Conservation (phyloP, 345 rosid species). For the Eucalyptus tenuipes region DNA sequence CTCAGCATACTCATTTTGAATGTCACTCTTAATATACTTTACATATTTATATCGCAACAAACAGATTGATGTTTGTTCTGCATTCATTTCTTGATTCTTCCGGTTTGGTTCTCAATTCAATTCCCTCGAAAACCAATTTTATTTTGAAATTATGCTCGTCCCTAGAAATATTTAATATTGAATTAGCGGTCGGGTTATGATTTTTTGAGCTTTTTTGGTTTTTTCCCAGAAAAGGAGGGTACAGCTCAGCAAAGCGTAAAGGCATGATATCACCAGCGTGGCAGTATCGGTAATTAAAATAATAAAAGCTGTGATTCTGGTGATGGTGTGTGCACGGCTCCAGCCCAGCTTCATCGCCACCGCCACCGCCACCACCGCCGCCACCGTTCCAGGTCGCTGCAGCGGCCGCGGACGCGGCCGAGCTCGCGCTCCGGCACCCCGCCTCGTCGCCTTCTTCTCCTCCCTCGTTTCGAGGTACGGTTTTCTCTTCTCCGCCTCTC, state of each 20-base stretch:
- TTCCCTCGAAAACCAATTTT: accelerated
- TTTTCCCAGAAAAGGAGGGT: neutral
- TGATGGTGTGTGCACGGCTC: neutral
- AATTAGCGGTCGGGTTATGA: neutral
- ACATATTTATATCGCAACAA: neutral
- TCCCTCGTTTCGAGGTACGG: neutral
- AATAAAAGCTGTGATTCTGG: neutral
- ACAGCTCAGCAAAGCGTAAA: neutral
- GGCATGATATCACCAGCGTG: neutral
- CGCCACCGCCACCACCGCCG: neutral
- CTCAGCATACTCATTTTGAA: neutral
- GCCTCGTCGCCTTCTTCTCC: neutral
- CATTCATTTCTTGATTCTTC: neutral
- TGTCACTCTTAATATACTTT: accelerated
- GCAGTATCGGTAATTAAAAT: neutral
- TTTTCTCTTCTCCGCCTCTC: neutral
- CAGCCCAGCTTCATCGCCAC: neutral
- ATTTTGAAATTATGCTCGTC: neutral
- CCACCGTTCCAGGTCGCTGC: neutral
- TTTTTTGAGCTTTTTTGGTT: neutral
- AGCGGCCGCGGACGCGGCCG: neutral
- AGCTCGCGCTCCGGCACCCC: neutral
- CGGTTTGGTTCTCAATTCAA: accelerated
- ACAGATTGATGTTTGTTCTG: neutral
- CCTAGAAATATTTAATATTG: too few species aligned